These are phyloP conservation scores for Dactylis glomerata DNA, from an alignment of 176 grass and related monocot species.

Conservation along the genomic window DNA sequence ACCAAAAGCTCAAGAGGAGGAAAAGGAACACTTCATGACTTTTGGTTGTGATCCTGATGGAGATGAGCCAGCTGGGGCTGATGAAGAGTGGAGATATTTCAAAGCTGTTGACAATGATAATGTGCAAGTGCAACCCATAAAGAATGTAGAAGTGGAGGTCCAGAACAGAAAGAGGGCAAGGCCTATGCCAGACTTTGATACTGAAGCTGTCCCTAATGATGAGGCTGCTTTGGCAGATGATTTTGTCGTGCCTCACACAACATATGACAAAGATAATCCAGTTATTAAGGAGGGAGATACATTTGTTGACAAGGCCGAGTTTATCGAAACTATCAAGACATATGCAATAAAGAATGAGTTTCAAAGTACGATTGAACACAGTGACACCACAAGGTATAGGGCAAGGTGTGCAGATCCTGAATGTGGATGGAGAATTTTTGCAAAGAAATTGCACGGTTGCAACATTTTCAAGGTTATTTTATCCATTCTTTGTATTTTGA, in stretches of 20 bases:
- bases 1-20: background rate
- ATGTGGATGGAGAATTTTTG: constrained; percentile 7
- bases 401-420: background rate
- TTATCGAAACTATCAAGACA: background rate
- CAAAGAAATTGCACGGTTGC: background rate
- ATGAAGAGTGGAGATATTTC: constrained; percentile 20
- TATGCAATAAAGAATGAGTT: background rate
- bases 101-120: background rate
- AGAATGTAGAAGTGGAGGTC: background rate
- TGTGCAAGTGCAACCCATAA: background rate
- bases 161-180: background rate
- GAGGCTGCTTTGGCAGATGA: background rate
- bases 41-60: background rate
- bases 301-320: constrained; percentile 12
- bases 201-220: background rate
- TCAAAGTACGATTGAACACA: background rate
- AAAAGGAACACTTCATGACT: background rate
- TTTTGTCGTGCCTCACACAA: background rate
- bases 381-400: background rate
- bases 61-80: background rate
- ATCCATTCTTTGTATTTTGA: background rate
- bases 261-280: constrained; percentile 1
- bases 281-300: background rate
- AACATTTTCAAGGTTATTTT: background rate
- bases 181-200: background rate